Evolutionary conservation across 179 eudicot species (phyloP).

Genomic region (Beta corolliflora): DNA sequence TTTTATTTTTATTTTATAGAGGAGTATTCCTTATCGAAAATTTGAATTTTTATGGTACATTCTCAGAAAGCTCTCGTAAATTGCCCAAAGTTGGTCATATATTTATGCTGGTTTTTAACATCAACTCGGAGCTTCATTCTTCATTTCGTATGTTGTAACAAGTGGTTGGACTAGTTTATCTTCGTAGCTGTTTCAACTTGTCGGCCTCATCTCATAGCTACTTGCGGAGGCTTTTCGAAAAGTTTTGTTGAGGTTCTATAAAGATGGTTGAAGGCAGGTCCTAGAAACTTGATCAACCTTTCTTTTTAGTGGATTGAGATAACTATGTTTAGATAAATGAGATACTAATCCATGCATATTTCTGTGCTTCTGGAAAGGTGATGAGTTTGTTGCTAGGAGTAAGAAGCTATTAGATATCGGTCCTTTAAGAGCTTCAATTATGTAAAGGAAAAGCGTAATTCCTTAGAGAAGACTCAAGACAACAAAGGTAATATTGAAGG

Average conservation of each 20-base stretch:
- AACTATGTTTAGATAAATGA: not conserved
- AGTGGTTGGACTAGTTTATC: conserved; percentile 87
- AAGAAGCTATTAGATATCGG: conserved; percentile 43
- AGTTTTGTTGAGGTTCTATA: conserved; percentile 47
- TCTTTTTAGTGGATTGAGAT: not conserved
- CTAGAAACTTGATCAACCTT: conserved; percentile 7
- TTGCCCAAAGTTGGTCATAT: not conserved
- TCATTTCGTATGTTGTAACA: conserved; percentile 91
- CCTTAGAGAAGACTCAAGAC: conserved; percentile 43
- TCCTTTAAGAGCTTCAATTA: conserved; percentile 51
- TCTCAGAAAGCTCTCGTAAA: not conserved
- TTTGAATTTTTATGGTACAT: not conserved
- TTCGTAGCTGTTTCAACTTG: conserved; percentile 61
- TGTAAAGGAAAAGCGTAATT: conserved; percentile 42
- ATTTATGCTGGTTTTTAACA: conserved; percentile 10
- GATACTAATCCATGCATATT: not conserved
- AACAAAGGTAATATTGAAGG: conserved; percentile 39
- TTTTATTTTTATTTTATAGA: too few relatives aligned
- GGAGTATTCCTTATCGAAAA: not conserved
- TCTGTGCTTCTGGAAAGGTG: conserved; percentile 41
- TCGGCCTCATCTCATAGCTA: conserved; percentile 45
- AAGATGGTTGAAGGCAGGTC: conserved; percentile 42
- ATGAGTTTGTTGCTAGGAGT: conserved; percentile 27
- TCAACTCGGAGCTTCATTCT: conserved; percentile 77
- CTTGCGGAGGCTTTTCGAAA: conserved; percentile 42